Base-by-base conservation (phyloP, 768 basidiomycete genomes). In the Coprinellus micaceus region DNA sequence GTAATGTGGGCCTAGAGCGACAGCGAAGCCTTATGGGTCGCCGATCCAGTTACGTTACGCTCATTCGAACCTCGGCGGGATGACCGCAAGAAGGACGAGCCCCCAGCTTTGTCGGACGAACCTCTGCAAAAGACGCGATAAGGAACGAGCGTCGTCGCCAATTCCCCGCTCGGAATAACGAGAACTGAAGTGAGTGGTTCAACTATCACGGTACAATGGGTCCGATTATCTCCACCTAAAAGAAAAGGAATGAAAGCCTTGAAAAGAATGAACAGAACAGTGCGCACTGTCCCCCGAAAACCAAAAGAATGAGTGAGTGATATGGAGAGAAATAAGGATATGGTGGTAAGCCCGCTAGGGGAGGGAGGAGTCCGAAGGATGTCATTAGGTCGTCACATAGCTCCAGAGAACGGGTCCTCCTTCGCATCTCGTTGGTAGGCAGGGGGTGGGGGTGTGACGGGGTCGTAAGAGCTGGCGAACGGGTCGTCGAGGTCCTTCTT, bases 391-490 rank as follows among this genome's bases (percentile, higher is more conserved):
- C 21, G 6, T 36, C 12, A 7, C 3, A 29, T 36, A 28, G 26
- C 47, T 40, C 50, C 24, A 25, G 39, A 37, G 39, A 55, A 65
- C 7, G 54, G 58, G 30, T 63, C 62, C 17, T 59, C 57, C 41
- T 48, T 60, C n/a, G 61, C 52, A 28, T 66, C 53, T 19, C 58
- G 62, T 30, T 58, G 58, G 60, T 71, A 69, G 2, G 68, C 67
- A 39, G 70, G 67, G 25, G 72, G 69, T 1, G 68, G 68, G 36
- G 62, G 66, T 17, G 60, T 52, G 39, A 60, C 56, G 22, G 61
- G 29, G 1, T 64, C 61, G 17, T 57, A 58, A 22, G 63, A 46
- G 40, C 52, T 19, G 39, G 52, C 49, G 26, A 33, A n/a, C 24
- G 50, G 45, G 26, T 57, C 55, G 28, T 59, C 54, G 36, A 43